These are phyloP conservation scores for Arthrobotrys musiformis DNA, from an alignment of 2,329 filamentous ascomycete genomes.

Conservation along the genomic window DNA sequence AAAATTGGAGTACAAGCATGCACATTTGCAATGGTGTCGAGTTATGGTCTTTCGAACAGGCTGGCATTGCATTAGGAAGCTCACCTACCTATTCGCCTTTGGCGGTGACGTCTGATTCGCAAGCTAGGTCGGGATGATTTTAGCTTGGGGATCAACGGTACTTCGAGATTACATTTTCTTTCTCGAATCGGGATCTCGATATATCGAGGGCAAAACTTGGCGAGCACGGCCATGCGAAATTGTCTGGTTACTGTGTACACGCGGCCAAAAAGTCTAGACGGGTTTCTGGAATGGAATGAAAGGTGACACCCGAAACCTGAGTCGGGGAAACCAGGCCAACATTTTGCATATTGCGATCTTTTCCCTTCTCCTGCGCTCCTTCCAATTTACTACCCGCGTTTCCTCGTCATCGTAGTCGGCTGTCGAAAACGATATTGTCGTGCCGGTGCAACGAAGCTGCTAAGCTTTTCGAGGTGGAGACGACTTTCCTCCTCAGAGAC, in stretches of 20 bases:
- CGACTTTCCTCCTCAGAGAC: conserved; percentile 6
- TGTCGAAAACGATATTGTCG: conserved; percentile 10
- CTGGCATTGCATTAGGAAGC: conserved; percentile 37
- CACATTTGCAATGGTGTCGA: conserved; percentile 10
- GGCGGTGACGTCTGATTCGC: conserved; percentile 29
- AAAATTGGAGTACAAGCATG: neutral
- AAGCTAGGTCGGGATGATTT: conserved; percentile 23
- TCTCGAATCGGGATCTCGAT: conserved; percentile 12
- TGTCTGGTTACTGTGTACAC: conserved; percentile 39
- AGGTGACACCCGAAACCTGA: conserved; percentile 35
- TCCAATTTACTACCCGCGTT: conserved; percentile 16
- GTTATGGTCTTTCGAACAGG: conserved; percentile 10
- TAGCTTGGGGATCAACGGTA: conserved; percentile 22
- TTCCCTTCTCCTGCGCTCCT: neutral
- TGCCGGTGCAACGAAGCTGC: conserved; percentile 1
- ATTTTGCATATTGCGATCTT: conserved; percentile 12
- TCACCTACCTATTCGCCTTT: neutral
- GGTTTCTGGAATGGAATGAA: conserved; percentile 45
- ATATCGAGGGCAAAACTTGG: conserved; percentile 32
- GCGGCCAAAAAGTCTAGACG: conserved; percentile 9
- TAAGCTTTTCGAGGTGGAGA: conserved; percentile 35
- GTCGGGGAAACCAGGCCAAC: neutral
- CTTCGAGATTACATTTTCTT: neutral
- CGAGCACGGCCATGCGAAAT: conserved; percentile 36
- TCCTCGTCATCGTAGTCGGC: conserved; percentile 19